Conservation (phyloP, 371 early-diverging fungal species). For the Racocetra persica region DNA sequence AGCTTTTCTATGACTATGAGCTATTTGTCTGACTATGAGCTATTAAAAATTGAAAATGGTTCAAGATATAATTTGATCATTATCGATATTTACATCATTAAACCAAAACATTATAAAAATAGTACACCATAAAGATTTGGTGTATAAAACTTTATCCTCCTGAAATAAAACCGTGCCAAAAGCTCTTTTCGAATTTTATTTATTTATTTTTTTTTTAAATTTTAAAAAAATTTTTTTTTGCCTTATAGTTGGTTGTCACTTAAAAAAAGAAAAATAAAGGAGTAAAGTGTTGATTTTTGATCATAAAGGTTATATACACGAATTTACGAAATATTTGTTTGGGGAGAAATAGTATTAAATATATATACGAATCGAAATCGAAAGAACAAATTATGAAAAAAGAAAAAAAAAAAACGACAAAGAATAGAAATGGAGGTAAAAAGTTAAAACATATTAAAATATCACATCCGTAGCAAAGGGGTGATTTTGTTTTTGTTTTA, state of each 20-base stretch:
- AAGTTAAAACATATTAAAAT: background rate
- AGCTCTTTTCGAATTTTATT: constrained; percentile 9
- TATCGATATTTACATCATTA: too few species aligned
- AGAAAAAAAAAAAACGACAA: background rate
- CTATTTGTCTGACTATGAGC: too few species aligned
- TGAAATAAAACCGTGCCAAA: constrained; percentile 28
- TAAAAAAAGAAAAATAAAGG: constrained; percentile 14
- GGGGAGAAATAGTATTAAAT: too few species aligned
- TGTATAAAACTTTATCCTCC: constrained; percentile 18
- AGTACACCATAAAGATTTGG: too few species aligned
- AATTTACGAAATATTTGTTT: background rate
- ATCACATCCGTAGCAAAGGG: background rate
- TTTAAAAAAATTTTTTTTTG: background rate
- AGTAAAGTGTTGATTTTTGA: background rate
- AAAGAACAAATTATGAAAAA: background rate
- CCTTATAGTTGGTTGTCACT: constrained; percentile 16
- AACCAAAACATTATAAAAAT: too few species aligned
- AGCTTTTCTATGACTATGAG: too few species aligned
- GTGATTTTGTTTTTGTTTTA: background rate
- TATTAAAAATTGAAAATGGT: too few species aligned
- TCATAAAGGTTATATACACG: constrained; percentile 19
- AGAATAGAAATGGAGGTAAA: background rate
- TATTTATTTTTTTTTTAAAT: background rate
- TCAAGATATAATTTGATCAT: too few species aligned
- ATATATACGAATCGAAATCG: too few species aligned